Conservation (phyloP, 306 rosid species). For the Quercus alba region DNA sequence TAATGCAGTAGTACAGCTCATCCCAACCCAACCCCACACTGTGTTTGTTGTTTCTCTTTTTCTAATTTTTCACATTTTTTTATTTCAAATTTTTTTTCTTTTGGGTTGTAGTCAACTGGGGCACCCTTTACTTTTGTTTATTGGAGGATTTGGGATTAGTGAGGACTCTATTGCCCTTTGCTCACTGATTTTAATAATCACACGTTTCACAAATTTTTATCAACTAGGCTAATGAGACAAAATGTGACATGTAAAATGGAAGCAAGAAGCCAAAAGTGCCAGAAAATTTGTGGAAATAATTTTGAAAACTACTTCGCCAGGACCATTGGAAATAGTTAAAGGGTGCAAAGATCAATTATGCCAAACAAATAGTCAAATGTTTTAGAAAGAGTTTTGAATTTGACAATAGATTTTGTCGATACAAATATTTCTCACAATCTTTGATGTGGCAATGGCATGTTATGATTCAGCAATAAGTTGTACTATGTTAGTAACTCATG, state of each 20-base stretch:
- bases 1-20: constrained; percentile 60
- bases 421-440: no score
- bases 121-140: constrained; percentile 7
- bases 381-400: no score
- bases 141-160: background rate
- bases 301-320: no score
- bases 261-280: background rate
- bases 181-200: background rate
- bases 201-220: background rate
- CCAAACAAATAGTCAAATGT: no score
- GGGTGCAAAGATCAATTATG: no score
- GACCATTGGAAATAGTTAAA: no score
- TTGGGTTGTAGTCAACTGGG: constrained; percentile 14
- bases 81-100: background rate
- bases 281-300: no score
- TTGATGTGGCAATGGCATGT: no score
- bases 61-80: background rate
- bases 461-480: no score
- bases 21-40: constrained; percentile 42
- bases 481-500: no score
- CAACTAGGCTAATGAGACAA: background rate
- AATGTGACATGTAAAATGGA: background rate
- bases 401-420: no score
- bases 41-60: constrained; percentile 12
- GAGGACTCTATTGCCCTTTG: constrained; percentile 19